Evolutionary conservation across 2,329 filamentous ascomycete genomes (phyloP).

Genomic region (Onygenales sp.): DNA sequence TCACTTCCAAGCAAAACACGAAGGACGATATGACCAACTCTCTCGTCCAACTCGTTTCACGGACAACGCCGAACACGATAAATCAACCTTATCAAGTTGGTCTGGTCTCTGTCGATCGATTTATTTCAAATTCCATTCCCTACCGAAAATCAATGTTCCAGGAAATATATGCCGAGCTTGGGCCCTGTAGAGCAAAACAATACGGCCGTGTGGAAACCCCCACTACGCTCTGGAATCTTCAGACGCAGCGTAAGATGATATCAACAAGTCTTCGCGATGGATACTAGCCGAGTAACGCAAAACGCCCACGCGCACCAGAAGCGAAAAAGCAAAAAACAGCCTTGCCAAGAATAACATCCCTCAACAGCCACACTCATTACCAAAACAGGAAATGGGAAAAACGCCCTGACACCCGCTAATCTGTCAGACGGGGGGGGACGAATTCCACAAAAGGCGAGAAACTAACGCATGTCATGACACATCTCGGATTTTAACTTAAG

Average conservation of each 20-base stretch:
- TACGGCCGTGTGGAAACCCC: not conserved
- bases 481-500: not conserved
- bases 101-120: too few species aligned
- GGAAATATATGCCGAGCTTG: conserved; percentile 1
- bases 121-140: too few species aligned
- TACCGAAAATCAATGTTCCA: too few species aligned
- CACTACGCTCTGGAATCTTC: not conserved
- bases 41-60: conserved; percentile 1
- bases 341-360: not conserved
- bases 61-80: not conserved
- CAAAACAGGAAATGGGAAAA: not conserved
- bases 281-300: too few species aligned
- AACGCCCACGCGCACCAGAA: not conserved
- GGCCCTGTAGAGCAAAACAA: not conserved
- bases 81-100: not conserved
- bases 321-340: not conserved
- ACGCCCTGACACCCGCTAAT: not conserved
- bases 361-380: not conserved
- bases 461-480: not conserved
- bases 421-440: too few species aligned
- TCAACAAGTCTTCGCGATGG: too few species aligned
- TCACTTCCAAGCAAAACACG: not conserved
- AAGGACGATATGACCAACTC: not conserved
- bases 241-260: not conserved
- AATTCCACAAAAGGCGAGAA: too few species aligned